A percentile compares a stretch with the other conserved stretches of the same genome.
Evolutionary conservation across 2,329 filamentous ascomycete genomes (phyloP).

Genomic region (Monosporascus ibericus): DNA sequence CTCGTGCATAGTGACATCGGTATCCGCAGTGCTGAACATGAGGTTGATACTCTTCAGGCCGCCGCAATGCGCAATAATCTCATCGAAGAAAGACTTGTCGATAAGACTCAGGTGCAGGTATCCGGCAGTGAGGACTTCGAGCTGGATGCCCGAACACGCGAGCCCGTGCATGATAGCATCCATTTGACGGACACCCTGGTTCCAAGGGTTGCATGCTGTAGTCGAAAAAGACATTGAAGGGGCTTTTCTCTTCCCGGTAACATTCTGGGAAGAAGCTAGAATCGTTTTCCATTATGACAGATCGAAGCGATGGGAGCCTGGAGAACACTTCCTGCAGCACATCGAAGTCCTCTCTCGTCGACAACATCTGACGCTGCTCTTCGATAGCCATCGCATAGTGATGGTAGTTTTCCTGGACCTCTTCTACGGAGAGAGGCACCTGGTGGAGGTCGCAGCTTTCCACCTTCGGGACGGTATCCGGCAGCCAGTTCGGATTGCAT

Average conservation of each 20-base stretch:
- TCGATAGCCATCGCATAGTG: not conserved
- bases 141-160: not conserved
- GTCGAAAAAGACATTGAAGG: constrained; percentile 2
- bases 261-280: not conserved
- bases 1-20: not conserved
- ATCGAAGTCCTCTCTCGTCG: not conserved
- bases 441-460: not conserved
- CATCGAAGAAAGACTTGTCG: not conserved
- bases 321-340: constrained; percentile 3
- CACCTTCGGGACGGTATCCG: not conserved
- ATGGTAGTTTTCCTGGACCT: constrained; percentile 4
- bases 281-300: not conserved
- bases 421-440: not conserved
- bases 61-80: not conserved
- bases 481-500: constrained; percentile 1
- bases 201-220: not conserved
- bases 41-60: constrained; percentile 1
- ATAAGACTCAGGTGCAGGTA: not conserved
- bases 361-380: constrained; percentile 1
- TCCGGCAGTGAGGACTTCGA: not conserved
- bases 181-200: not conserved
- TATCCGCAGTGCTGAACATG: not conserved
- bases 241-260: not conserved
- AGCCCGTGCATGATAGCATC: constrained; percentile 1
- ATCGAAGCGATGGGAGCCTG: not conserved